Evolutionary conservation across 768 basidiomycete genomes (phyloP), one percentile per base, ranked within the genome.

Genomic region (Leccinum variicolor): DNA sequence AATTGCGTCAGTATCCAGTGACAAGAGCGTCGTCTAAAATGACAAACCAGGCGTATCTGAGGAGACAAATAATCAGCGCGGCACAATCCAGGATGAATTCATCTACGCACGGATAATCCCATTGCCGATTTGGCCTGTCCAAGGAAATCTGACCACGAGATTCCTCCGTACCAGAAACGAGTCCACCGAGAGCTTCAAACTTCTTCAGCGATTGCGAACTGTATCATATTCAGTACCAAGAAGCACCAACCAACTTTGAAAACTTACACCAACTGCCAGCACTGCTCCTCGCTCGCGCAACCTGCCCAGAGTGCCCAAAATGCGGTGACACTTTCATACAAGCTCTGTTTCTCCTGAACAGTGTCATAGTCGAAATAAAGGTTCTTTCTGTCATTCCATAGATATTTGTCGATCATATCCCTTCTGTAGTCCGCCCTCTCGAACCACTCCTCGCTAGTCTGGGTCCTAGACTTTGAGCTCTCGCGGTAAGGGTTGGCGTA

Each of bases 221-320:
- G 67, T 41, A 54, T 56, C 47, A 11, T 50, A 8, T 55, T 75
- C 54, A 73, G 67, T 25, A 45, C 4, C 19, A 61, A 28, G 25
- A 46, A 33, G 29, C 53, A 31, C 47, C 29, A 36, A 52, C 54
- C 26, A 28, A 51, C 52, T 45, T 47, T 19, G 26, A 25, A 41
- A 15, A 85, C 92, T 60, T 78, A 94, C 92, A 98, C 88, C 64
- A 99, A 84, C 72, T 88, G 85, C 85, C 92, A 88, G 55, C 90
- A 89, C 73, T 99, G 96, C 64, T 94, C 89, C 64, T 98, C 96
- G 60, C 92, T 95, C 41, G 95, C 94, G 72, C 93, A 96, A 13
- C 96, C 96, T 14, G 94, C 94, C 96, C 96, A 99, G 34, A 99
- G 80, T 36, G 93, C 84, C 94, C 95, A 99, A 73, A 94, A 90